Percentiles rank a stretch among this genome's conserved stretches.
These are phyloP conservation scores for Phragmites australis DNA, from an alignment of 176 grass and related monocot genomes.

Conservation along the genomic window DNA sequence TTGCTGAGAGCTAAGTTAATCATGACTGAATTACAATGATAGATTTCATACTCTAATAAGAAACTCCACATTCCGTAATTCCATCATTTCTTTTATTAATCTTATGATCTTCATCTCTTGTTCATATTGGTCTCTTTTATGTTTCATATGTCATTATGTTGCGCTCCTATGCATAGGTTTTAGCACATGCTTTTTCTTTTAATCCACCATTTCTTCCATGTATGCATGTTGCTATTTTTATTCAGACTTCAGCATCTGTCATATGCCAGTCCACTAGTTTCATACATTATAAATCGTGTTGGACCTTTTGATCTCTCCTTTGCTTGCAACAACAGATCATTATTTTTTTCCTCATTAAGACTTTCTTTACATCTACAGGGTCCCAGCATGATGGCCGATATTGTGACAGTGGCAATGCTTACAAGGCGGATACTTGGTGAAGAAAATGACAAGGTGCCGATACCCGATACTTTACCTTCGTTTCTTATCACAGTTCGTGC, in stretches of 20 bases:
- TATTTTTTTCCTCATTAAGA: constrained; percentile 7
- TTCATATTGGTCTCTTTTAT: constrained; percentile 19
- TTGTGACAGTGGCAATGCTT: constrained; percentile 82
- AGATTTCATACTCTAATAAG: neutral
- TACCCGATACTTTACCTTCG: constrained; percentile 18
- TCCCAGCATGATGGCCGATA: constrained; percentile 70
- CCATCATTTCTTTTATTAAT: neutral
- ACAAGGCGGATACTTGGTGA: constrained; percentile 79
- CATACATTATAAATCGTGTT: neutral
- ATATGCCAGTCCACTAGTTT: neutral
- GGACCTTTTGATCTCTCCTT: neutral
- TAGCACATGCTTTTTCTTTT: constrained; percentile 22
- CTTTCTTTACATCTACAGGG: constrained; percentile 52
- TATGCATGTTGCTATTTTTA: constrained; percentile 14
- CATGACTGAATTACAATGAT: neutral
- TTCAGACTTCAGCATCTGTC: constrained; percentile 21
- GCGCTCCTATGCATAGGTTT: neutral
- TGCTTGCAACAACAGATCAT: constrained; percentile 6
- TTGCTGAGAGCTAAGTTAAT: constrained; percentile 14
- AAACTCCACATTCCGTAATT: neutral
- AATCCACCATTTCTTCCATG: neutral
- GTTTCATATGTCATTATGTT: constrained; percentile 18
- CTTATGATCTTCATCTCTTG: constrained; percentile 18
- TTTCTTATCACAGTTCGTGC: constrained; percentile 16
- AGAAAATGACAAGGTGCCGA: constrained; percentile 81